Conservation (phyloP, 495 filamentous ascomycete species). For the Penicillium dipodomyicola region DNA sequence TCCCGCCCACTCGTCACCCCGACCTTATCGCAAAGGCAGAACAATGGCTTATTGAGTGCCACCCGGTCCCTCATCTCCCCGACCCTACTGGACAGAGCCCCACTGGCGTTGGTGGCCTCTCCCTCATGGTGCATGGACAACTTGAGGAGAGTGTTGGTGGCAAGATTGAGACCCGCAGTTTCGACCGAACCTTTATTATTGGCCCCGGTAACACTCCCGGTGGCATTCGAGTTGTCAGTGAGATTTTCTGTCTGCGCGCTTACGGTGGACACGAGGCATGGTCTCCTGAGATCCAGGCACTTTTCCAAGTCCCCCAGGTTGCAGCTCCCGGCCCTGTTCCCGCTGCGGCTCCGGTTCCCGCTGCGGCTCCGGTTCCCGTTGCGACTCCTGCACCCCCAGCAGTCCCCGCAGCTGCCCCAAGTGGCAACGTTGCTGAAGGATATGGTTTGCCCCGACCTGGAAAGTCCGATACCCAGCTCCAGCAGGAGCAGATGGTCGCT, state of each 20-base stretch:
- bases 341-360: slow-evolving; percentile 1
- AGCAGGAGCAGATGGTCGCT: slow-evolving; percentile 60
- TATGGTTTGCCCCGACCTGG: slow-evolving; percentile 43
- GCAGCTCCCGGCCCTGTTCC: slow-evolving; percentile 11
- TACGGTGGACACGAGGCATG: slow-evolving; percentile 63
- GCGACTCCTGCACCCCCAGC: slow-evolving; percentile 9
- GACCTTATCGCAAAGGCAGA: slow-evolving; percentile 57
- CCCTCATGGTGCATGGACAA: slow-evolving; percentile 77
- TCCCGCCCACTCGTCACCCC: slow-evolving; percentile 77
- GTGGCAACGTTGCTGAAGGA: slow-evolving; percentile 30
- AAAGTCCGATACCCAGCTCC: slow-evolving; percentile 44
- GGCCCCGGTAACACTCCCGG: slow-evolving; percentile 65
- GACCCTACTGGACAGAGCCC: slow-evolving; percentile 65
- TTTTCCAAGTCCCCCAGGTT: slow-evolving; percentile 23
- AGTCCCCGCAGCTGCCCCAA: slow-evolving; percentile 18
- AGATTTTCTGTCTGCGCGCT: slow-evolving; percentile 69
- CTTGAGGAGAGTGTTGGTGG: slow-evolving; percentile 68
- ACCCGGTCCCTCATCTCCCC: slow-evolving; percentile 66
- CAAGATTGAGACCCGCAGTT: slow-evolving; percentile 65
- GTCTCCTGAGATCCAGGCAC: slow-evolving; percentile 45
- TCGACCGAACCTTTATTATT: slow-evolving; percentile 81
- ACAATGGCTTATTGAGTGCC: slow-evolving; percentile 81
- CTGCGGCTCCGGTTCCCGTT: not conserved
- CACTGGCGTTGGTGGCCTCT: slow-evolving; percentile 69
- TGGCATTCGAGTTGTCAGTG: slow-evolving; percentile 73